phyloP scores from a whole-genome alignment of 495 filamentous ascomycete genomes.

The Penicillium steckii region DNA sequence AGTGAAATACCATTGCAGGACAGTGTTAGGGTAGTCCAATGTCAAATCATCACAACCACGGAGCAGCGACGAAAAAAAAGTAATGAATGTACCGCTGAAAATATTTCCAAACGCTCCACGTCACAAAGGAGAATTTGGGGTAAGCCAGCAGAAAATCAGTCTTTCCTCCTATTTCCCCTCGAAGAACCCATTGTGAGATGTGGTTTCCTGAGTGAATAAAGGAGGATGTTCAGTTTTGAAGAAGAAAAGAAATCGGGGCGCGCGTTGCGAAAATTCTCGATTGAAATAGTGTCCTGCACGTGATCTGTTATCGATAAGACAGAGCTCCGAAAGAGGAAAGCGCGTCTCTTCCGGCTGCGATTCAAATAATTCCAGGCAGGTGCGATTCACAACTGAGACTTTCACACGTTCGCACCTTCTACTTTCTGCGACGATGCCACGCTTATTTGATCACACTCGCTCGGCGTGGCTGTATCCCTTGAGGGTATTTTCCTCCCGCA shows the following conservation, averaged over 20 bases:
- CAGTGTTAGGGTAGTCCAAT: background rate
- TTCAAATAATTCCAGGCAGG: constrained; percentile 1
- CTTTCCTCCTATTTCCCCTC: constrained; percentile 53
- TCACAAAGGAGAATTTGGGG: constrained; percentile 46
- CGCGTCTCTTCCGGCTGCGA: background rate
- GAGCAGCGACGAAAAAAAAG: background rate
- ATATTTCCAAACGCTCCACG: constrained; percentile 54
- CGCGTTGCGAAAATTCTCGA: constrained; percentile 22
- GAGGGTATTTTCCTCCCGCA: constrained; percentile 34
- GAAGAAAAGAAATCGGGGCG: constrained; percentile 34
- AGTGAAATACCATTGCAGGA: background rate
- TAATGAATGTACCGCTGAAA: constrained; percentile 47
- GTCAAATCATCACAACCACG: background rate
- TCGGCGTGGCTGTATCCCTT: constrained; percentile 58
- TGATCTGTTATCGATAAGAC: constrained; percentile 48
- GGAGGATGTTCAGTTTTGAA: constrained; percentile 43
- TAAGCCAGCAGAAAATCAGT: constrained; percentile 46
- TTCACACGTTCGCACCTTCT: background rate
- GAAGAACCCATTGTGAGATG: constrained; percentile 37
- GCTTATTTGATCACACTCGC: constrained; percentile 26
- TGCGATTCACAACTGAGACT: background rate
- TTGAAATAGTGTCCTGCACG: constrained; percentile 18
- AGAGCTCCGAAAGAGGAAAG: background rate
- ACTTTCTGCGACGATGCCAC: constrained; percentile 14
- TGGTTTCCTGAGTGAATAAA: constrained; percentile 49